Percentiles rank a stretch among this genome's conserved stretches.
phyloP scores from a whole-genome alignment of 108 stramenopile genomes.

The Thalassiosira profunda region DNA sequence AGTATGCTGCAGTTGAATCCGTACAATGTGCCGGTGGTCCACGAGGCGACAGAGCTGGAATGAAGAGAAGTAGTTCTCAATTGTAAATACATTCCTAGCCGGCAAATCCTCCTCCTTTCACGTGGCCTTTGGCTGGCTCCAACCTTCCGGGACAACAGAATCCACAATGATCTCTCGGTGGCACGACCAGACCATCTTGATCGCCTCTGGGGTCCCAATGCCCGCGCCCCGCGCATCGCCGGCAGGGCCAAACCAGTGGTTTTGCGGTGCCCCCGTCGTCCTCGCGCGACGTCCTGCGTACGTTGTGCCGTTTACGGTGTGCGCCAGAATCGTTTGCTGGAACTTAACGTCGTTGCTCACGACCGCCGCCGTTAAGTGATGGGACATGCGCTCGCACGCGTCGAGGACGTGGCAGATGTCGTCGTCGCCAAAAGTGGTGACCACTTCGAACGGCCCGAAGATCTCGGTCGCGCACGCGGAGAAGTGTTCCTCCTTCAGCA shows the following conservation, averaged over 20 bases:
- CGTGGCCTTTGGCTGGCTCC: slow-evolving; percentile 64
- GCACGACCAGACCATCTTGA: slow-evolving; percentile 97
- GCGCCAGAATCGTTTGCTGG: slow-evolving; percentile 80
- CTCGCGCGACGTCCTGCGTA: slow-evolving; percentile 96
- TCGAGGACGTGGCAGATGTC: slow-evolving; percentile 80
- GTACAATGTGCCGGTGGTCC: no score
- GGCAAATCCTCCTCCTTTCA: no score
- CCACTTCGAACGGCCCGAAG: slow-evolving; percentile 98
- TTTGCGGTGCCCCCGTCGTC: slow-evolving; percentile 99
- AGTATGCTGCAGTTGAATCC: no score
- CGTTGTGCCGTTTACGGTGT: slow-evolving; percentile 99
- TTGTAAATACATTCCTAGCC: no score
- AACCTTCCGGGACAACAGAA: slow-evolving; percentile 68
- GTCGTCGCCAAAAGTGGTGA: slow-evolving; percentile 89
- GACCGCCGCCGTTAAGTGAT: slow-evolving; percentile 98
- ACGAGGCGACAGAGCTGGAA: no score
- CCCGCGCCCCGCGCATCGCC: slow-evolving; percentile 45
- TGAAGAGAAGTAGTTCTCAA: no score
- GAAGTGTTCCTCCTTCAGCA: slow-evolving; percentile 90
- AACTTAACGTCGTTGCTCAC: slow-evolving; percentile 95
- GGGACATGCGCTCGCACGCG: slow-evolving; percentile 93
- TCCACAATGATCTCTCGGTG: slow-evolving; percentile 98
- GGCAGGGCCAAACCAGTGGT: slow-evolving; percentile 98
- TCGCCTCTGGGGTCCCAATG: slow-evolving; percentile 98
- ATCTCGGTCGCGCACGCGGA: slow-evolving; percentile 88